Conservation (phyloP, 345 rosid genomes). For the Ailanthus altissimus region DNA sequence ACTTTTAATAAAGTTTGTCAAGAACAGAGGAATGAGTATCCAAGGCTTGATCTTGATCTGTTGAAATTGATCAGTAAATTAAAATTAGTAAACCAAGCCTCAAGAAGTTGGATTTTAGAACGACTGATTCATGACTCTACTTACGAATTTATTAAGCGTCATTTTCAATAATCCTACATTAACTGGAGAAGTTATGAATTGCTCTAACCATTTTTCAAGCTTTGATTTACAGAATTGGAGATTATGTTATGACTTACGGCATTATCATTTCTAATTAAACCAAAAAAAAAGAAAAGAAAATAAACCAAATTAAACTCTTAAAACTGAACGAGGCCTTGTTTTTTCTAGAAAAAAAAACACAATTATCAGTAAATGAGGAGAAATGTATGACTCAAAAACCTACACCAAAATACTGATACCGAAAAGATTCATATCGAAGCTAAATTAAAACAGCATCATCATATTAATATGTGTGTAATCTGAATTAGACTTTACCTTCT, state of each 20-base stretch:
- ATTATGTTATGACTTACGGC: no score
- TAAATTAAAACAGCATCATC: background rate
- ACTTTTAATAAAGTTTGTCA: background rate
- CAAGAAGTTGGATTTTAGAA: background rate
- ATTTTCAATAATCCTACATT: background rate
- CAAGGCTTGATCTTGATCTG: background rate
- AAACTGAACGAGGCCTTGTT: no score
- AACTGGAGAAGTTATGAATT: no score
- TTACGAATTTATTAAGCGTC: no score
- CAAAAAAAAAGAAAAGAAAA: no score
- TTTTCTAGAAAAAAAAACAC: no score
- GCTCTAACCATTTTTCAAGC: background rate
- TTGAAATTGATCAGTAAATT: background rate
- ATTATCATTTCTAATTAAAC: no score
- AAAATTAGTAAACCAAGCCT: background rate
- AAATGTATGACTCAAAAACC: no score
- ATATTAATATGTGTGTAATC: background rate
- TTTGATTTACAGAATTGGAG: background rate
- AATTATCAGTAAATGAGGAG: no score
- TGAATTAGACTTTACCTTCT: slow-evolving; percentile 22
- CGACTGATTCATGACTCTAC: background rate
- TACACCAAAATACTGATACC: no score
- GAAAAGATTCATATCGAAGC: background rate
- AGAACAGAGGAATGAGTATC: background rate
- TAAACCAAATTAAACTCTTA: no score